Conservation (phyloP, 208 protist species). For the Wallacemonas rigidus region DNA sequence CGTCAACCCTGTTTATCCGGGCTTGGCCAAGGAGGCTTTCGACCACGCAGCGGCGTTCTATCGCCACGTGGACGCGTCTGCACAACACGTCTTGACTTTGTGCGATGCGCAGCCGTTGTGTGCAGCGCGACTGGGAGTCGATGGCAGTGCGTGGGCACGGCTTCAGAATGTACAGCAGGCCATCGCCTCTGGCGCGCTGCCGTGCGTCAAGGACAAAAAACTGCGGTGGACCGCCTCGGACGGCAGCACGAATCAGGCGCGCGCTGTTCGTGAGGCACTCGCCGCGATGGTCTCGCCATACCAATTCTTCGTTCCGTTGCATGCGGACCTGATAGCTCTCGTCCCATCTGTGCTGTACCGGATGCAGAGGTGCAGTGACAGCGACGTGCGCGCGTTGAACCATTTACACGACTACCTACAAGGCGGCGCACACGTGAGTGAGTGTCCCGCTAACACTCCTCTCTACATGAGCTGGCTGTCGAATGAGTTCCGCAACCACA, state of each 20-base stretch:
- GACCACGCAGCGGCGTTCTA: slow-evolving; percentile 10
- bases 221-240: slow-evolving; percentile 39
- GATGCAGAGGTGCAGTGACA: slow-evolving; percentile 51
- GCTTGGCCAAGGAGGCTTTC: slow-evolving; percentile 36
- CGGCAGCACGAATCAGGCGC: slow-evolving; percentile 27
- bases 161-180: slow-evolving; percentile 33
- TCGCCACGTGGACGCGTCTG: slow-evolving; percentile 31
- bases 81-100: slow-evolving; percentile 40
- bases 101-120: slow-evolving; percentile 47
- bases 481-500: slow-evolving; percentile 18
- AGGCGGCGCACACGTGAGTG: background rate
- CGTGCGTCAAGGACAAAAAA: slow-evolving; percentile 34
- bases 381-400: slow-evolving; percentile 44
- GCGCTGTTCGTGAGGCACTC: slow-evolving; percentile 26
- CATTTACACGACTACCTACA: slow-evolving; percentile 35
- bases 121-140: slow-evolving; percentile 40
- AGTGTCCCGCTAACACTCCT: slow-evolving; percentile 5
- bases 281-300: slow-evolving; percentile 39
- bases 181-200: slow-evolving; percentile 34
- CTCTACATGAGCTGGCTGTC: slow-evolving; percentile 19
- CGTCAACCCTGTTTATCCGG: slow-evolving; percentile 42
- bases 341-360: slow-evolving; percentile 70
- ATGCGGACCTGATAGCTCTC: slow-evolving; percentile 27
- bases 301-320: slow-evolving; percentile 30
- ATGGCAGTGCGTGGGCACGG: slow-evolving; percentile 42